phyloP scores from a whole-genome alignment of 768 basidiomycete genomes.

The Guyanaporus albipodus region DNA sequence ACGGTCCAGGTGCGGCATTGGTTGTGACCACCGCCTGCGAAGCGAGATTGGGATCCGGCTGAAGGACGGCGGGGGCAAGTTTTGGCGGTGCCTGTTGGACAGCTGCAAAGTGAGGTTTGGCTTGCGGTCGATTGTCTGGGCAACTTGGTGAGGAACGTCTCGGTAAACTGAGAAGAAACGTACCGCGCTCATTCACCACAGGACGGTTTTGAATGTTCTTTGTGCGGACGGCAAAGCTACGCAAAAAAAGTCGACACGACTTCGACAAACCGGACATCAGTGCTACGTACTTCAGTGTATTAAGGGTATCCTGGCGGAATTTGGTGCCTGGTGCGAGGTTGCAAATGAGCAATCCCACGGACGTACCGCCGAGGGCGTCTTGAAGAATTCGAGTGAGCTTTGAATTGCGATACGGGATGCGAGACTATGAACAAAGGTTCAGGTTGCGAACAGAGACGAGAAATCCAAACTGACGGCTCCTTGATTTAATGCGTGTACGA shows the following conservation, averaged over 20 bases:
- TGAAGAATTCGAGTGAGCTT: conserved; percentile 86
- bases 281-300: conserved; percentile 75
- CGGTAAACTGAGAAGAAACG: conserved; percentile 10
- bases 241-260: too few species aligned
- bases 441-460: conserved; percentile 2
- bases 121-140: conserved; percentile 54
- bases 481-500: conserved; percentile 79
- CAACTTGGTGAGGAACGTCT: background rate
- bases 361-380: conserved; percentile 83
- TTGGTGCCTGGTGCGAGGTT: conserved; percentile 81
- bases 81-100: conserved; percentile 43
- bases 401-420: conserved; percentile 87
- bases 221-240: conserved; percentile 75
- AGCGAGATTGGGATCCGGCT: conserved; percentile 35
- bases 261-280: background rate
- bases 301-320: conserved; percentile 83
- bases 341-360: conserved; percentile 78
- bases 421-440: conserved; percentile 40
- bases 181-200: conserved; percentile 73
- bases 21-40: conserved; percentile 5
- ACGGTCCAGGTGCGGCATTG: conserved; percentile 10
- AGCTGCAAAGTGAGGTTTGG: conserved; percentile 66
- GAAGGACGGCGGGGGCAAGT: conserved; percentile 45
- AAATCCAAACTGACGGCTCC: conserved; percentile 45
- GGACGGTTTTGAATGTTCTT: conserved; percentile 86